Evolutionary conservation across 1,284 basidiomycete genomes (phyloP), one percentile per base, ranked within the genome.

Genomic region (Gastroboletus turbinatus): DNA sequence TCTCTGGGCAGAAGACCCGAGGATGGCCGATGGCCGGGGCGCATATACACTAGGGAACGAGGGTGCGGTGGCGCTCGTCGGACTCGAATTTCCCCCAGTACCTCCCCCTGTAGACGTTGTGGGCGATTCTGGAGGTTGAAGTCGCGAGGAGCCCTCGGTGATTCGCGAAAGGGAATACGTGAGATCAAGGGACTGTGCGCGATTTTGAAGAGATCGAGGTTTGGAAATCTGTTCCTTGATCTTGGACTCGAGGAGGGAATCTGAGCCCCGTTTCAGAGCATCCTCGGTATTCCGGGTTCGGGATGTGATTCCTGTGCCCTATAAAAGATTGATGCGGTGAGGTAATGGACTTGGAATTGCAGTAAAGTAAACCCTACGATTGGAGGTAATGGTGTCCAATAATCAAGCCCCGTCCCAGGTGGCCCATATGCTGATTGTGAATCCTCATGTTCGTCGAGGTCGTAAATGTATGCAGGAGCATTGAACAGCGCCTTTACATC

Each of bases 401-500:
- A 86, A 55, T 89, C 85, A 43, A 78, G 70, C 25, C 72, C 69
- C 25, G 67, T 68, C 54, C 70, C 73, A 46, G 79, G 75, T 17
- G 76, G 76, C 9, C 75, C 80, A 42, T 84, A 88, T 47, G 76
- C 80, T 11, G 80, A 73, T 61, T 82, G 83, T 45, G 77, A 73
- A 58, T 86, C 88, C 54, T 88, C 82, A 21, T 81, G 83, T 56
- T 88, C 84, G 57, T 90, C 87, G 5, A 90, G 75, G 63, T 88
- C 84, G 64, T 89, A 89, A 60, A 90, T 84, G 64, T 88, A 90
- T 11, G 85, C 80, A 33, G 88, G 85, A 2, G 86, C 84, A 67
- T 92, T 93, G 75, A 98, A 98, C 58, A 98, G 73, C 1, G 96
- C 94, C 74, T 98, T 98, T 57, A 98, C 95, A 67, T 98, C 94